A percentile compares a stretch with the other conserved stretches of the same genome.
Conservation (phyloP, 495 filamentous ascomycete species). For the Copromyces sp. region DNA sequence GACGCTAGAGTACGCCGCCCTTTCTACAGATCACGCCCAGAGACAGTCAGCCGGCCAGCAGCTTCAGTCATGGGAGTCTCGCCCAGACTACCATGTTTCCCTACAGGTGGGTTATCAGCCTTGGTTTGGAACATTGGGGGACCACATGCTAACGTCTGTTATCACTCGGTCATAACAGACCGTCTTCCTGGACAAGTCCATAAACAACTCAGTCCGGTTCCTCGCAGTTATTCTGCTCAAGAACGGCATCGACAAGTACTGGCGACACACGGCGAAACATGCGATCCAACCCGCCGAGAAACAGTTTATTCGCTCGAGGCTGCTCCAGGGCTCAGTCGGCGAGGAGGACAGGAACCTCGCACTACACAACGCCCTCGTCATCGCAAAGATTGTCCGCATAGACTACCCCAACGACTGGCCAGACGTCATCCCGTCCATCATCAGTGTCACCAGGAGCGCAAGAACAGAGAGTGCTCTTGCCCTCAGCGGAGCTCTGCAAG, state of each 20-base stretch:
- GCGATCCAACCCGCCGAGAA: conserved; percentile 69
- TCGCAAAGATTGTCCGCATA: conserved; percentile 77
- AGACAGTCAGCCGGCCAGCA: conserved; percentile 74
- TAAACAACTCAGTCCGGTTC: conserved; percentile 68
- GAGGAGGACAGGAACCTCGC: conserved; percentile 67
- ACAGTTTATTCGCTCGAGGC: conserved; percentile 56
- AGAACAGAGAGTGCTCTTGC: conserved; percentile 37
- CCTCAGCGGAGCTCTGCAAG: conserved; percentile 61
- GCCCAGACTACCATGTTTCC: conserved; percentile 62
- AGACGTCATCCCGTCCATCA: conserved; percentile 46
- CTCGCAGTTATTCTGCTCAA: conserved; percentile 90
- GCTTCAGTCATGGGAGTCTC: conserved; percentile 73
- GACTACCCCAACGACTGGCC: conserved; percentile 85
- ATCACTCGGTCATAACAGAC: conserved; percentile 35
- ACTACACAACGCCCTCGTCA: conserved; percentile 74
- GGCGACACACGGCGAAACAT: conserved; percentile 63
- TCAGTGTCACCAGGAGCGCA: conserved; percentile 45
- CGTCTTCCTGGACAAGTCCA: conserved; percentile 64
- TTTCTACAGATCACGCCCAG: conserved; percentile 62
- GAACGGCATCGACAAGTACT: conserved; percentile 90
- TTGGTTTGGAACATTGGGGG: background rate
- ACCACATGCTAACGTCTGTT: background rate
- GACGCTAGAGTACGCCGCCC: conserved; percentile 60
- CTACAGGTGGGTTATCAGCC: conserved; percentile 53
- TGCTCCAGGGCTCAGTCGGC: conserved; percentile 59